A percentile compares a stretch with the other conserved stretches of the same genome.
These are phyloP conservation scores for Tylopilus subfusipes DNA, from an alignment of 768 basidiomycete genomes.

Conservation along the genomic window DNA sequence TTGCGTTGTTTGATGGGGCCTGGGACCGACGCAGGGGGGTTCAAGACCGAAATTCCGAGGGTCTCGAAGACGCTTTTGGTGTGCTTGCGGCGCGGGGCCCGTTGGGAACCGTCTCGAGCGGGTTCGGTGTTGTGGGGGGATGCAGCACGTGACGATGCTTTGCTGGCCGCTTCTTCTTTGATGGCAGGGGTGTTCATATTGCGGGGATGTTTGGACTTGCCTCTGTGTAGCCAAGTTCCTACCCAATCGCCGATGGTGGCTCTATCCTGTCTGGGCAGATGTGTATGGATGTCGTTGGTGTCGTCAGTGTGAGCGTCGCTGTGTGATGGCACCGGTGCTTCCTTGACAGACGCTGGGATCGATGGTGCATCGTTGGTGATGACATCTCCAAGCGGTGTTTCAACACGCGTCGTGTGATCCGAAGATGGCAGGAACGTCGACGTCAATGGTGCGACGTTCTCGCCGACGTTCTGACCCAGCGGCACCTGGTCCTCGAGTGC, in stretches of 20 bases:
- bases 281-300: conserved; percentile 11
- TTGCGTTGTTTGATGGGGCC: conserved; percentile 24
- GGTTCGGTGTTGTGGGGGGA: conserved; percentile 19
- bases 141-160: conserved; percentile 19
- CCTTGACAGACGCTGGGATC: background rate
- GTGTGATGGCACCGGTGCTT: conserved; percentile 6
- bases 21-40: conserved; percentile 38
- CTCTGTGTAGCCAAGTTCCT: conserved; percentile 69
- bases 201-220: conserved; percentile 35
- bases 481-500: conserved; percentile 50
- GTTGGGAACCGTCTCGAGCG: conserved; percentile 13
- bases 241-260: conserved; percentile 66
- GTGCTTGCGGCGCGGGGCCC: conserved; percentile 36
- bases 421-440: conserved; percentile 6
- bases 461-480: conserved; percentile 28
- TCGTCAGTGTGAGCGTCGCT: background rate
- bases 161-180: conserved; percentile 24
- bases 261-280: conserved; percentile 30
- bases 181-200: conserved; percentile 15
- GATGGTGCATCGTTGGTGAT: background rate
- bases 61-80: conserved; percentile 69
- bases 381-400: background rate
- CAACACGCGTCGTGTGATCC: background rate
- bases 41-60: conserved; percentile 65
- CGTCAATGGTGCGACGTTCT: conserved; percentile 17